Percentiles rank a stretch among this genome's conserved stretches.
phyloP scores from a whole-genome alignment of 805 yeast genomes.

The Blastobotrys parvus region DNA sequence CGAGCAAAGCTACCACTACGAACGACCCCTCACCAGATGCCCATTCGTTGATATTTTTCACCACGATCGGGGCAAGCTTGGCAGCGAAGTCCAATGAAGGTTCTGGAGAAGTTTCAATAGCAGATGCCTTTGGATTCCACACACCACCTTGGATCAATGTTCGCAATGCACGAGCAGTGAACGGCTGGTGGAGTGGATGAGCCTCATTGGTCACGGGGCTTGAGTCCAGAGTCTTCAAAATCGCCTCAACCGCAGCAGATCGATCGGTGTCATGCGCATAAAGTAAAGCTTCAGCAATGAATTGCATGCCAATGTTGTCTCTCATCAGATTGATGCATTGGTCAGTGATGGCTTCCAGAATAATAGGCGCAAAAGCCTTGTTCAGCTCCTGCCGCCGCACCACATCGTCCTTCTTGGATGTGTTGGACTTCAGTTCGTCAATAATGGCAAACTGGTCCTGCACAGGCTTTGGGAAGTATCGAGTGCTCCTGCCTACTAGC shows the following conservation, averaged over 20 bases:
- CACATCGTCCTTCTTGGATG: constrained; percentile 79
- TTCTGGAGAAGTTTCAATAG: constrained; percentile 43
- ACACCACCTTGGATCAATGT: constrained; percentile 78
- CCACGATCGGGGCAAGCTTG: constrained; percentile 41
- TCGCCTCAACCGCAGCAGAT: constrained; percentile 40
- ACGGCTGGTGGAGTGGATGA: constrained; percentile 60
- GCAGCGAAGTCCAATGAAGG: constrained; percentile 36
- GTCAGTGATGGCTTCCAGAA: constrained; percentile 47
- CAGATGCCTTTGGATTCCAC: constrained; percentile 61
- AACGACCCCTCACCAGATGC: constrained; percentile 65
- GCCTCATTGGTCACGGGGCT: constrained; percentile 37
- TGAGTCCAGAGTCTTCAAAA: constrained; percentile 39
- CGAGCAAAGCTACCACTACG: constrained; percentile 72
- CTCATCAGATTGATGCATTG: constrained; percentile 44
- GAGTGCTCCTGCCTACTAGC: constrained; percentile 68
- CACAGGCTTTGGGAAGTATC: constrained; percentile 66
- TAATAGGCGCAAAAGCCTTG: constrained; percentile 53
- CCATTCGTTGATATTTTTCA: constrained; percentile 56
- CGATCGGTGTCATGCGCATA: constrained; percentile 40
- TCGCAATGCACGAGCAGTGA: constrained; percentile 65
- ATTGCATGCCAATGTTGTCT: constrained; percentile 79
- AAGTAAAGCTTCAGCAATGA: constrained; percentile 64
- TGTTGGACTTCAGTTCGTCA: constrained; percentile 51
- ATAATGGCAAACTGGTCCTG: constrained; percentile 54
- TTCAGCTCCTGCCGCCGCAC: constrained; percentile 67